Conservation (phyloP, 1,284 basidiomycete genomes). For the Cutaneotrichosporon cavernicola region DNA sequence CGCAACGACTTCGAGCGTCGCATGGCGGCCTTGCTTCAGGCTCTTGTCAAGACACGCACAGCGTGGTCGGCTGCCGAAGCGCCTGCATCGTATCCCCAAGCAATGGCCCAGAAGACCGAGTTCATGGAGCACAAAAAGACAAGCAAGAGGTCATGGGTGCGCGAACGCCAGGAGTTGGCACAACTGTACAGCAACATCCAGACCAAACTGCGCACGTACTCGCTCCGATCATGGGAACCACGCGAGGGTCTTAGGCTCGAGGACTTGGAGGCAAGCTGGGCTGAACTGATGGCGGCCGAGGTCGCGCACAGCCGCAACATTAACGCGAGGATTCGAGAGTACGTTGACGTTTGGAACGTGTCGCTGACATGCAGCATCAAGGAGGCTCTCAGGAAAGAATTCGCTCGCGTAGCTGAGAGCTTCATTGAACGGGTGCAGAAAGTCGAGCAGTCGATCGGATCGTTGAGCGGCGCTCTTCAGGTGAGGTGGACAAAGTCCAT, state of each 20-base stretch:
- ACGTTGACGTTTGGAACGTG: constrained; percentile 43
- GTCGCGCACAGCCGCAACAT: constrained; percentile 76
- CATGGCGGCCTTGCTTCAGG: constrained; percentile 61
- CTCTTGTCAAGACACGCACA: constrained; percentile 64
- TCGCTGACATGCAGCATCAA: constrained; percentile 66
- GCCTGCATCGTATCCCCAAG: constrained; percentile 74
- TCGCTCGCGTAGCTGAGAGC: constrained; percentile 78
- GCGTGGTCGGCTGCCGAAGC: constrained; percentile 66
- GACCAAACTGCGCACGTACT: constrained; percentile 90
- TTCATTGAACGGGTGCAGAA: constrained; percentile 71
- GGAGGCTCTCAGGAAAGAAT: constrained; percentile 76
- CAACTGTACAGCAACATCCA: constrained; percentile 90
- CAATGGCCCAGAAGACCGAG: constrained; percentile 69
- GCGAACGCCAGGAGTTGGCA: constrained; percentile 82
- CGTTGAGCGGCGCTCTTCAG: constrained; percentile 75
- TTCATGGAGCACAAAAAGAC: constrained; percentile 84
- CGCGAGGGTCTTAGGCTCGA: constrained; percentile 65
- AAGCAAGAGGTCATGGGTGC: constrained; percentile 81
- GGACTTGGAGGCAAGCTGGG: constrained; percentile 82
- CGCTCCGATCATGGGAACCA: constrained; percentile 78
- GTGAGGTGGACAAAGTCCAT: constrained; percentile 52
- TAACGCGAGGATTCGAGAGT: constrained; percentile 89
- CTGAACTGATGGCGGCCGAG: constrained; percentile 68
- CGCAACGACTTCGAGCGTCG: constrained; percentile 90
- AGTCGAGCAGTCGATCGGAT: constrained; percentile 72